Evolutionary conservation across 2,329 filamentous ascomycete species (phyloP), one percentile per base, ranked within the genome.

Genomic region (Calycina marina): DNA sequence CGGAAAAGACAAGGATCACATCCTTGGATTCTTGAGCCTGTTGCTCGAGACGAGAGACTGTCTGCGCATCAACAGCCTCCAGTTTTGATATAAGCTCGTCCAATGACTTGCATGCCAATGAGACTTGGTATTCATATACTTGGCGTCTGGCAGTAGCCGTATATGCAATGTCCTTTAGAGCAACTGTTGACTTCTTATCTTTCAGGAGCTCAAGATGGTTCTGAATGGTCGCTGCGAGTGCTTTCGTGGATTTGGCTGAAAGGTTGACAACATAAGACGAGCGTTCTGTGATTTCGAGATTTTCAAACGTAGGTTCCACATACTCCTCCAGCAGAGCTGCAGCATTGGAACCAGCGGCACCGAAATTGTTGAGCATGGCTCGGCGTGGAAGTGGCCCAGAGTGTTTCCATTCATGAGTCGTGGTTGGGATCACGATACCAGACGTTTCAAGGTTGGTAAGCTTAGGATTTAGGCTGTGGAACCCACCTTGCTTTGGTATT

Each of bases 311-410:
- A n/a, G n/a, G n/a, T n/a, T n/a, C n/a, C n/a, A n/a, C n/a, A n/a
- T n/a, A n/a, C n/a, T n/a, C n/a, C n/a, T n/a, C n/a, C n/a, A n/a
- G n/a, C n/a, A n/a, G n/a, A n/a, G n/a, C n/a, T n/a, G n/a, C n/a
- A n/a, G n/a, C n/a, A n/a, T 36, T 48, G 1, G 41, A 38, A 2
- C 47, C 47, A 25, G 45, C 47, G 24, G 41, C 43, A 13, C 47
- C 46, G 30, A 49, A 50, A 4, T 32, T 39, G 30, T 48, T 49
- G 10, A 50, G 34, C 39, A 62, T 65, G 36, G 65, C 56, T 40
- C 59, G 62, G 36, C 59, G 59, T 52, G 32, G n/a, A n/a, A n/a
- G n/a, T n/a, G n/a, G n/a, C n/a, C n/a, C n/a, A n/a, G 20, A 22
- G n/a, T n/a, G 8, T n/a, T 22, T 8, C 8, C 8, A 22, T 22